A percentile compares a stretch with the other conserved stretches of the same genome.
phyloP scores from a whole-genome alignment of 169 alveolate species.

The Ichthyophthirius multifiliis region DNA sequence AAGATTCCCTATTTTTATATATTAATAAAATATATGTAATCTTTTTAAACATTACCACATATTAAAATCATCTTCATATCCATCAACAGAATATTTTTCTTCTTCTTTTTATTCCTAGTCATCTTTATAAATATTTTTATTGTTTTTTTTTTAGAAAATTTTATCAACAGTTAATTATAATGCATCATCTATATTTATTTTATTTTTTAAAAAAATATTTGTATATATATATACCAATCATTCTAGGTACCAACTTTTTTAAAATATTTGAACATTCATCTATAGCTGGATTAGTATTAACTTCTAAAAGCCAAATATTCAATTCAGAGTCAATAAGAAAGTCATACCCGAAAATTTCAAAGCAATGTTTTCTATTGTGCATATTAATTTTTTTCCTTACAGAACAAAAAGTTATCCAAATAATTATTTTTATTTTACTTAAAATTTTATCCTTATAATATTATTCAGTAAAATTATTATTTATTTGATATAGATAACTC shows the following conservation, averaged over 20 bases:
- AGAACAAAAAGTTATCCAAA: conserved; percentile 27
- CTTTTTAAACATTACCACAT: not conserved
- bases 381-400: conserved; percentile 35
- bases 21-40: not conserved
- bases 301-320: conserved; percentile 72
- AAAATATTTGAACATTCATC: conserved; percentile 68
- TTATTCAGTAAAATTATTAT: conserved; percentile 13
- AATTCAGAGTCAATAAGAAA: conserved; percentile 66
- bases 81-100: not conserved
- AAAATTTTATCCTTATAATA: conserved; percentile 26
- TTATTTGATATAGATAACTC: conserved; percentile 35
- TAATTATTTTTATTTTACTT: conserved; percentile 36
- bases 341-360: conserved; percentile 81
- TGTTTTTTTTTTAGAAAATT: conserved; percentile 3
- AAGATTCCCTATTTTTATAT: not conserved
- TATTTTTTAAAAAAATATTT: not conserved
- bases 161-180: conserved; percentile 53
- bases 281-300: conserved; percentile 71
- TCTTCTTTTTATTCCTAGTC: not conserved
- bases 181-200: conserved; percentile 24
- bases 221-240: conserved; percentile 23
- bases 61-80: not conserved
- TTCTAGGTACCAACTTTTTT: conserved; percentile 63
- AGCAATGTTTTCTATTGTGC: conserved; percentile 34
- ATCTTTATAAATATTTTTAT: not conserved